Percentiles rank a stretch among this genome's conserved stretches.
Conservation (phyloP, 495 filamentous ascomycete genomes). For the Neurospora sp. region DNA sequence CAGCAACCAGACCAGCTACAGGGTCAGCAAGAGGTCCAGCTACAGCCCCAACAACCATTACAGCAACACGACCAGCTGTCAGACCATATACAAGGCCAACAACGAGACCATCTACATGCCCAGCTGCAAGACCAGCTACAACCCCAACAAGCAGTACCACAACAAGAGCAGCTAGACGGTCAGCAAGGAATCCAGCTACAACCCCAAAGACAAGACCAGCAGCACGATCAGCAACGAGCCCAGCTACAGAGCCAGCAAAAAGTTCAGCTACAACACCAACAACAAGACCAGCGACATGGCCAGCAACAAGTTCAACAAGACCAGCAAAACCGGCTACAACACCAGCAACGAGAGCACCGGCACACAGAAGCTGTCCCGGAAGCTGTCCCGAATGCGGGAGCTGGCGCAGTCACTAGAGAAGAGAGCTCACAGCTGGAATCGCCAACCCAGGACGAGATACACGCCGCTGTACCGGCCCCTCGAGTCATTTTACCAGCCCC, state of each 20-base stretch:
- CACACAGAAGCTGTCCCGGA: not conserved
- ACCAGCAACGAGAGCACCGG: not conserved
- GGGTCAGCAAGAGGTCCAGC: not conserved
- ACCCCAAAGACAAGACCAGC: conserved; percentile 2
- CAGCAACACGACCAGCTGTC: not conserved
- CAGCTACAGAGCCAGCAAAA: not conserved
- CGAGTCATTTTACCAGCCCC: not conserved
- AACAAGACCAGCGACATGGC: not conserved
- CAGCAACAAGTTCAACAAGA: not conserved
- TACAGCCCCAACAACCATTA: not conserved
- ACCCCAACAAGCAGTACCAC: not conserved
- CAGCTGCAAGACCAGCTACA: conserved; percentile 2
- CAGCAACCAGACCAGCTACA: not conserved
- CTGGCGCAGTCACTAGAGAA: not conserved
- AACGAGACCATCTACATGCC: conserved; percentile 4
- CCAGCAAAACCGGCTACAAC: not conserved
- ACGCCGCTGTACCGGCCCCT: not conserved
- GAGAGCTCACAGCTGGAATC: not conserved
- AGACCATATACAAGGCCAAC: not conserved
- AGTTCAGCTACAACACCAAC: not conserved
- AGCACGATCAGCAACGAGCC: conserved; percentile 1
- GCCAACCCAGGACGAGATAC: not conserved
- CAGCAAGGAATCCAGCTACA: not conserved
- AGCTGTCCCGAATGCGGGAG: not conserved
- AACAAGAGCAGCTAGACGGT: not conserved